Percentiles rank a stretch among this genome's conserved stretches.
These are phyloP conservation scores for Bipolaris gigantea DNA, from an alignment of 2,329 filamentous ascomycete genomes.

Conservation along the genomic window DNA sequence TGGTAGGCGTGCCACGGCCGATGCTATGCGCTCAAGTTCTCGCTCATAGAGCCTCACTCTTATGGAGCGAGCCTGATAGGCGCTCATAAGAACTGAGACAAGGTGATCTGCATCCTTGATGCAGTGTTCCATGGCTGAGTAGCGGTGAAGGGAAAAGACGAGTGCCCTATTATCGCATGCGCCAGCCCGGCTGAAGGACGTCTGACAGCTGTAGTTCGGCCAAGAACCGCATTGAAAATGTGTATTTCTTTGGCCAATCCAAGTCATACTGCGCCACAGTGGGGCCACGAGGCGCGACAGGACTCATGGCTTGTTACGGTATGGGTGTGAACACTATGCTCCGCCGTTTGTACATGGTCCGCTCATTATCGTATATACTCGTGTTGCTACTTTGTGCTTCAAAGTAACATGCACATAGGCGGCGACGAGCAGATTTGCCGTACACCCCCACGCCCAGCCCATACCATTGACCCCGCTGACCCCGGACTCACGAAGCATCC, in stretches of 20 bases:
- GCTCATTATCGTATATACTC: constrained; percentile 9
- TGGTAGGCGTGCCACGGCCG: constrained; percentile 4
- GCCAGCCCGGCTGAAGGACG: constrained; percentile 1
- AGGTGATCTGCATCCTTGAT: not conserved
- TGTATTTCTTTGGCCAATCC: constrained; percentile 1
- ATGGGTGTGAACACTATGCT: constrained; percentile 3
- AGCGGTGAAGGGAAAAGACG: constrained; percentile 2
- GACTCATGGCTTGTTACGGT: constrained; percentile 8
- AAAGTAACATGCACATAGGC: constrained; percentile 1
- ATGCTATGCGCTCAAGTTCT: constrained; percentile 7
- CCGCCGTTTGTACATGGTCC: not conserved
- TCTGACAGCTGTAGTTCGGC: not conserved
- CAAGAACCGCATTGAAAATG: not conserved
- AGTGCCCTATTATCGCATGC: constrained; percentile 1
- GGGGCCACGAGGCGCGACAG: constrained; percentile 2
- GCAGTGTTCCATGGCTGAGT: constrained; percentile 4
- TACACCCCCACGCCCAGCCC: constrained; percentile 18
- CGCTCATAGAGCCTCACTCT: not conserved
- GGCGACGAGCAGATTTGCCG: constrained; percentile 13
- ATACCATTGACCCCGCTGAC: constrained; percentile 16
- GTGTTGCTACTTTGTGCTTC: constrained; percentile 4
- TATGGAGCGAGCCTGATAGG: not conserved
- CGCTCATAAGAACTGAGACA: not conserved
- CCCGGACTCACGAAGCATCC: constrained; percentile 16
- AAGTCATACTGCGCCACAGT: constrained; percentile 4